Evolutionary conservation across 257 asterid genomes (phyloP).

Genomic region (Solanum verrucosum): DNA sequence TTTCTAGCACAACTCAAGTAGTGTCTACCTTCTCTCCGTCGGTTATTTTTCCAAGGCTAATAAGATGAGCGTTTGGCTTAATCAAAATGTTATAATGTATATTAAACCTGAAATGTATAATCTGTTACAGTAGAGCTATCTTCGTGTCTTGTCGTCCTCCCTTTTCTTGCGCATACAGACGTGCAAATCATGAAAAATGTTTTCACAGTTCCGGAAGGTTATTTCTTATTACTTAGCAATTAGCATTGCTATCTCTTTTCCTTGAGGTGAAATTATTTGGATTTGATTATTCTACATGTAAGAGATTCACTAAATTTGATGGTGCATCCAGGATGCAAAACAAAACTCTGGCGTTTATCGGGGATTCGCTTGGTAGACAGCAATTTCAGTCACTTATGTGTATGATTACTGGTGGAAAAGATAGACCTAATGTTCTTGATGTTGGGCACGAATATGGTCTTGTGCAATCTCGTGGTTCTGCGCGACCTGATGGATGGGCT

Average conservation of each 20-base stretch:
- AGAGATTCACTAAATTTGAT: neutral
- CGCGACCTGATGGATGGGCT: constrained; percentile 95
- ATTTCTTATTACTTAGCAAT: neutral
- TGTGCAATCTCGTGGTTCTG: constrained; percentile 68
- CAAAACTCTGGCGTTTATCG: constrained; percentile 80
- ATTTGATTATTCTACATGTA: neutral
- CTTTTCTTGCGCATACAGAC: neutral
- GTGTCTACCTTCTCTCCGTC: neutral
- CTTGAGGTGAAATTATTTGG: neutral
- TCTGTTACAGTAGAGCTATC: neutral
- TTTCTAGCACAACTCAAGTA: neutral
- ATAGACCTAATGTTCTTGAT: constrained; percentile 57
- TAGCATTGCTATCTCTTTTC: neutral
- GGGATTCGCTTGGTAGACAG: constrained; percentile 93
- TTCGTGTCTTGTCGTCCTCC: neutral
- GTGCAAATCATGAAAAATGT: neutral
- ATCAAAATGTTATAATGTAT: neutral
- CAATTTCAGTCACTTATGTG: constrained; percentile 96
- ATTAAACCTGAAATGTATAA: neutral
- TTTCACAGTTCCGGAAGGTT: neutral
- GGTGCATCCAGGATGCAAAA: constrained; percentile 58
- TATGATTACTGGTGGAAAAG: constrained; percentile 78
- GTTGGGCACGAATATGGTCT: constrained; percentile 80
- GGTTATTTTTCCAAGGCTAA: neutral
- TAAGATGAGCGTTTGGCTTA: neutral